A percentile compares a stretch with the other conserved stretches of the same genome.
Conservation (phyloP, 2,329 filamentous ascomycete genomes). For the Orbilia oligospora region DNA sequence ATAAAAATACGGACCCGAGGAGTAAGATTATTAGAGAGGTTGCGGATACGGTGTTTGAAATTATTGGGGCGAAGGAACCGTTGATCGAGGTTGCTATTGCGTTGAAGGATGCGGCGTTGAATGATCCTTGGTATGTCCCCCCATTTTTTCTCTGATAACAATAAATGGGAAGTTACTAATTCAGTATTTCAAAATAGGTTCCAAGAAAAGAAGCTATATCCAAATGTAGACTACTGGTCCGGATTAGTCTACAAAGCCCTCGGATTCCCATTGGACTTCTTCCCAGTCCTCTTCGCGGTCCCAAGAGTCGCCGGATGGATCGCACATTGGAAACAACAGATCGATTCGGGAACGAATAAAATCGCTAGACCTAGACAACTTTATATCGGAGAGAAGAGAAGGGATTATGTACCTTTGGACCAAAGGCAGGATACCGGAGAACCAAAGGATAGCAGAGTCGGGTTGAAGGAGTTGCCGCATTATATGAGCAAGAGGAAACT, state of each 20-base stretch:
- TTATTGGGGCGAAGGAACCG: slow-evolving; percentile 70
- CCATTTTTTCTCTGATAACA: slow-evolving; percentile 65
- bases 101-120: slow-evolving; percentile 67
- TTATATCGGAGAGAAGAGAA: slow-evolving; percentile 69
- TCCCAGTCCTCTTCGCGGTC: slow-evolving; percentile 71
- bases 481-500: slow-evolving; percentile 60
- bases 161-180: slow-evolving; percentile 63
- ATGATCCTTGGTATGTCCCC: slow-evolving; percentile 60
- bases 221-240: slow-evolving; percentile 72
- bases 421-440: slow-evolving; percentile 65
- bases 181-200: slow-evolving; percentile 66
- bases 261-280: slow-evolving; percentile 72
- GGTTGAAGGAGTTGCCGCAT: slow-evolving; percentile 63
- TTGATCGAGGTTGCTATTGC: slow-evolving; percentile 70
- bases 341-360: slow-evolving; percentile 70
- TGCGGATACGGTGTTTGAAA: slow-evolving; percentile 70
- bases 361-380: slow-evolving; percentile 71
- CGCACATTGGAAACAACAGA: slow-evolving; percentile 72
- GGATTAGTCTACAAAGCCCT: slow-evolving; percentile 72
- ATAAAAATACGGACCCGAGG: slow-evolving; percentile 72
- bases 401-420: slow-evolving; percentile 68
- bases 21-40: slow-evolving; percentile 70
- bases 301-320: slow-evolving; percentile 71
- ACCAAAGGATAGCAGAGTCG: slow-evolving; percentile 62
- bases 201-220: slow-evolving; percentile 71